These are phyloP conservation scores for Diplocarpon mali DNA, from an alignment of 2,329 filamentous ascomycete species.

Conservation along the genomic window DNA sequence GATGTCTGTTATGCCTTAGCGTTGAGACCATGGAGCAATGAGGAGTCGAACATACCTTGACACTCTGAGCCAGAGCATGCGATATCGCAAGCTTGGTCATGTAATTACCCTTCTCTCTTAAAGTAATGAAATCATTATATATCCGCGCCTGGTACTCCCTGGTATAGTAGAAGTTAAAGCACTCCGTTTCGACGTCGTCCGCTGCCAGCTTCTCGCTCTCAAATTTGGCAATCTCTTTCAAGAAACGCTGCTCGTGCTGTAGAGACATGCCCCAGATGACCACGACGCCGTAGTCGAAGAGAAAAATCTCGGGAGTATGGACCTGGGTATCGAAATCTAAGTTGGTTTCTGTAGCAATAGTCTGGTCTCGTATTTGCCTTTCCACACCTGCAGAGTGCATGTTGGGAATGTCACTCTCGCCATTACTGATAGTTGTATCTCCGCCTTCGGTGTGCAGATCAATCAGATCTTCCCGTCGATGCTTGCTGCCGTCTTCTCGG, in stretches of 20 bases:
- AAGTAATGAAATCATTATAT: slow-evolving; percentile 97
- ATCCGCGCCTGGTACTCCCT: slow-evolving; percentile 95
- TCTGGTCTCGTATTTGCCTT: slow-evolving; percentile 30
- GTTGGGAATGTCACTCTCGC: slow-evolving; percentile 18
- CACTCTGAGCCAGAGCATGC: slow-evolving; percentile 87
- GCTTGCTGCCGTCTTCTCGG: slow-evolving; percentile 48
- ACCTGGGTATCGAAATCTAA: slow-evolving; percentile 78
- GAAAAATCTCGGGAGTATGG: slow-evolving; percentile 86
- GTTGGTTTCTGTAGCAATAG: slow-evolving; percentile 29
- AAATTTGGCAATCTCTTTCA: slow-evolving; percentile 91
- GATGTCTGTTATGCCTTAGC: slow-evolving; percentile 52
- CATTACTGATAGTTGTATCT: slow-evolving; percentile 27
- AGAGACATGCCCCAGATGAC: slow-evolving; percentile 97
- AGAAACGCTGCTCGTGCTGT: slow-evolving; percentile 78
- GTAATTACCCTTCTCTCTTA: slow-evolving; percentile 89
- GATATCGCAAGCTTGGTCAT: slow-evolving; percentile 98
- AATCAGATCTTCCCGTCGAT: slow-evolving; percentile 49
- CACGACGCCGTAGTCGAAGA: slow-evolving; percentile 95
- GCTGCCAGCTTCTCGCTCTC: slow-evolving; percentile 80
- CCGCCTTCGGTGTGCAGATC: slow-evolving; percentile 39
- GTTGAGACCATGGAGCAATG: not conserved
- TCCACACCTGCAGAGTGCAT: slow-evolving; percentile 19
- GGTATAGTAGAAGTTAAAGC: slow-evolving; percentile 99
- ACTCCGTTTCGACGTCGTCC: slow-evolving; percentile 88
- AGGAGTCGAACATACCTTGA: slow-evolving; percentile 51